Conservation (phyloP, 73 alveolate genomes). For the Stentor roeselii region DNA sequence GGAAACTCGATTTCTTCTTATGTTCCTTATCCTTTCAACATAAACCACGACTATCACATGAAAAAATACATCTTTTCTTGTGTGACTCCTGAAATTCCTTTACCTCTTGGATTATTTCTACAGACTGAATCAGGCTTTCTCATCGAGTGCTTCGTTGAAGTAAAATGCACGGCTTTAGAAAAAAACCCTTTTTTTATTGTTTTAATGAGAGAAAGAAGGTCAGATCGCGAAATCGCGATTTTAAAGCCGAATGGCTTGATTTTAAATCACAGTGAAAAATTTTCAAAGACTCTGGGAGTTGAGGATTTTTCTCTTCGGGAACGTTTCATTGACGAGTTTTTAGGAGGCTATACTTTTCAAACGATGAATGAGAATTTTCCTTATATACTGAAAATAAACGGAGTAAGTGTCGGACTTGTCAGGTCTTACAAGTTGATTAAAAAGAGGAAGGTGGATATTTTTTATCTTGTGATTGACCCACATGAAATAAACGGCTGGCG, state of each 20-base stretch:
- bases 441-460: too few relatives aligned
- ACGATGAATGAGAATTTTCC: too few relatives aligned
- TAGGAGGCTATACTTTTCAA: too few relatives aligned
- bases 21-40: constrained; percentile 11
- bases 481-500: too few relatives aligned
- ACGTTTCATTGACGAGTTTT: too few relatives aligned
- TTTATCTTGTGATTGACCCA: too few relatives aligned
- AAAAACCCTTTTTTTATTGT: neutral
- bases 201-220: neutral
- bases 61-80: neutral
- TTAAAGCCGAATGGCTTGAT: neutral
- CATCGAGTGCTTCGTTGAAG: neutral
- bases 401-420: too few relatives aligned
- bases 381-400: too few relatives aligned
- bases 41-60: neutral
- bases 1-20: neutral
- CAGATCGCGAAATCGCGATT: neutral
- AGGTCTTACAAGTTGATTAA: too few relatives aligned
- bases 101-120: neutral
- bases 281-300: neutral
- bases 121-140: neutral
- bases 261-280: neutral
- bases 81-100: neutral
- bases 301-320: too few relatives aligned
- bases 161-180: neutral